A percentile compares a stretch with the other conserved stretches of the same genome.
Evolutionary conservation across 306 rosid genomes (phyloP).

Genomic region (Oxytropis ochrocephala): DNA sequence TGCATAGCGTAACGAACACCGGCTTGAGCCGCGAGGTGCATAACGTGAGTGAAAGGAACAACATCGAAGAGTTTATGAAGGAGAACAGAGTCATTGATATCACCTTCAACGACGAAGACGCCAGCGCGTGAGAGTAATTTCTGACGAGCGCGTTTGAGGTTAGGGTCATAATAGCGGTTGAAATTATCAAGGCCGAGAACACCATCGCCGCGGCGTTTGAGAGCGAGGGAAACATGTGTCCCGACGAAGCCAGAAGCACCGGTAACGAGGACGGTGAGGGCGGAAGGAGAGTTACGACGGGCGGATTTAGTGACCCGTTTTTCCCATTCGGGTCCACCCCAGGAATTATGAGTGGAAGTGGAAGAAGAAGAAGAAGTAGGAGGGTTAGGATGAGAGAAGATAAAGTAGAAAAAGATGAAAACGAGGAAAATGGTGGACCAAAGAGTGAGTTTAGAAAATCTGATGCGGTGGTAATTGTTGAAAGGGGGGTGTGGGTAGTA

Average conservation of each 20-base stretch:
- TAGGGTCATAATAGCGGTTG: constrained; percentile 60
- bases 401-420: constrained; percentile 22
- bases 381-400: not conserved
- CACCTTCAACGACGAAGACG: constrained; percentile 65
- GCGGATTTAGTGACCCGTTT: constrained; percentile 46
- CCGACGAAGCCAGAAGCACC: constrained; percentile 75
- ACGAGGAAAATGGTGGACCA: constrained; percentile 48
- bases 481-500: constrained; percentile 14
- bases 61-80: constrained; percentile 61
- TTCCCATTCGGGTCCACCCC: constrained; percentile 61
- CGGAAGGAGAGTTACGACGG: constrained; percentile 15
- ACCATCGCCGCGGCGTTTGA: constrained; percentile 64
- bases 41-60: constrained; percentile 57
- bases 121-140: constrained; percentile 44
- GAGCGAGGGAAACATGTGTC: constrained; percentile 52
- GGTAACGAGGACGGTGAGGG: constrained; percentile 50
- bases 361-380: not conserved
- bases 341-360: constrained; percentile 20
- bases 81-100: constrained; percentile 42
- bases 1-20: constrained; percentile 74
- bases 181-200: constrained; percentile 63
- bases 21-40: constrained; percentile 81
- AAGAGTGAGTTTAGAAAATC: constrained; percentile 46
- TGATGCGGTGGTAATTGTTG: constrained; percentile 31
- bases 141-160: constrained; percentile 53